Percentiles rank a stretch among this genome's conserved stretches.
Conservation (phyloP, 768 basidiomycete genomes). For the Cyathus striatus region DNA sequence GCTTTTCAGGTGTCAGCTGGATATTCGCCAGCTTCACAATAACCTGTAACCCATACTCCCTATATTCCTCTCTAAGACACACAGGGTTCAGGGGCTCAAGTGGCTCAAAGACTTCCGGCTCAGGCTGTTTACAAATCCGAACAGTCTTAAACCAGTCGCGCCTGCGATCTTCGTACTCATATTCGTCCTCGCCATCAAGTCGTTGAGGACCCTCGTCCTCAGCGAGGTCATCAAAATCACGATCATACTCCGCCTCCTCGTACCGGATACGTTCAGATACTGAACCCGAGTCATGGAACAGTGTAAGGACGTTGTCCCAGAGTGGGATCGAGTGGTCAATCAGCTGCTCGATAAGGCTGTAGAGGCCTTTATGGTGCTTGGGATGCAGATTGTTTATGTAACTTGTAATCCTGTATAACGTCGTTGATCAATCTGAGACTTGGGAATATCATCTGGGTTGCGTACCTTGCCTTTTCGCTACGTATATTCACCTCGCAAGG, state of each 20-base stretch:
- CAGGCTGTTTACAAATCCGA: constrained; percentile 5
- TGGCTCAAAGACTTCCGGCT: constrained; percentile 4
- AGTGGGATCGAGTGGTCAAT: constrained; percentile 18
- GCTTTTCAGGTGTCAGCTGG: constrained; percentile 22
- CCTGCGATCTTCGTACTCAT: constrained; percentile 4
- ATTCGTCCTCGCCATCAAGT: constrained; percentile 3
- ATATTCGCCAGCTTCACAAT: constrained; percentile 23
- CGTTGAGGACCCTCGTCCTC: constrained; percentile 6
- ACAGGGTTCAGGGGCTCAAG: background rate
- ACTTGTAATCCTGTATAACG: constrained; percentile 10
- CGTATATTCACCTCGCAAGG: constrained; percentile 4
- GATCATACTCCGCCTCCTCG: constrained; percentile 5
- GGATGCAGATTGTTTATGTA: constrained; percentile 34
- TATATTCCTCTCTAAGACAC: background rate
- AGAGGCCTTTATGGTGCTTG: constrained; percentile 8
- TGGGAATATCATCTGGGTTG: too few relatives aligned
- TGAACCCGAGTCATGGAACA: background rate
- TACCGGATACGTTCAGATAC: constrained; percentile 3
- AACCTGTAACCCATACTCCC: constrained; percentile 11
- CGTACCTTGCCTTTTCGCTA: constrained; percentile 11
- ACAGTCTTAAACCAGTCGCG: constrained; percentile 6
- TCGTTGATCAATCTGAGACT: background rate
- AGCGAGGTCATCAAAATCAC: constrained; percentile 8
- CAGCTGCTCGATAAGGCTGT: constrained; percentile 13
- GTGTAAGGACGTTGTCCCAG: constrained; percentile 13